These are phyloP conservation scores for Paraurostyla sp. DNA, from an alignment of 73 alveolate species.

Conservation along the genomic window DNA sequence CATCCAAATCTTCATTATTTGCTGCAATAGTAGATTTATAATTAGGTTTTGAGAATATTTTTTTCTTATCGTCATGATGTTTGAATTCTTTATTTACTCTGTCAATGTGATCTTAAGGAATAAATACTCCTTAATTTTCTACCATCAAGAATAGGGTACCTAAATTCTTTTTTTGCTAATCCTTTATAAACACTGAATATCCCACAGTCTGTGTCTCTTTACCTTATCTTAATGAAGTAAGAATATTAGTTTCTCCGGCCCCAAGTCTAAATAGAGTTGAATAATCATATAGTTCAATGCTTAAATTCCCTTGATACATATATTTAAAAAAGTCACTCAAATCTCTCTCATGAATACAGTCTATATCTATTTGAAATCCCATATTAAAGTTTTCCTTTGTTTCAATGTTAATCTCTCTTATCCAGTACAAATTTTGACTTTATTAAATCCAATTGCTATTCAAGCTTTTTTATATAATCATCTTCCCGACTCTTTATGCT, in stretches of 20 bases:
- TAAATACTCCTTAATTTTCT: not conserved
- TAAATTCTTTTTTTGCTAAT: not conserved
- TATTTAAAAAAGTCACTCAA: constrained; percentile 16
- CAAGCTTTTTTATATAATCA: constrained; percentile 1
- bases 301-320: not conserved
- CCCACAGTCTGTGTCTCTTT: constrained; percentile 10
- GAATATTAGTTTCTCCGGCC: not conserved
- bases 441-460: not conserved
- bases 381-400: not conserved
- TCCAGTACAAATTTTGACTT: not conserved
- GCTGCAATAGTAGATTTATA: no score
- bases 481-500: not conserved
- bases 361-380: not conserved
- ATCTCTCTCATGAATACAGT: constrained; percentile 41
- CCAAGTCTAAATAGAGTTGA: not conserved
- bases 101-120: constrained; percentile 17
- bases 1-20: no score
- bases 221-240: constrained; percentile 36
- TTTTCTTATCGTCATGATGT: constrained; percentile 1
- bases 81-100: not conserved
- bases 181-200: not conserved
- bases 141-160: constrained; percentile 7
- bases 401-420: not conserved
- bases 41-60: constrained; percentile 3
- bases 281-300: constrained; percentile 8